Evolutionary conservation across 2,329 filamentous ascomycete genomes (phyloP).

Genomic region (Juglanconis oblonga): DNA sequence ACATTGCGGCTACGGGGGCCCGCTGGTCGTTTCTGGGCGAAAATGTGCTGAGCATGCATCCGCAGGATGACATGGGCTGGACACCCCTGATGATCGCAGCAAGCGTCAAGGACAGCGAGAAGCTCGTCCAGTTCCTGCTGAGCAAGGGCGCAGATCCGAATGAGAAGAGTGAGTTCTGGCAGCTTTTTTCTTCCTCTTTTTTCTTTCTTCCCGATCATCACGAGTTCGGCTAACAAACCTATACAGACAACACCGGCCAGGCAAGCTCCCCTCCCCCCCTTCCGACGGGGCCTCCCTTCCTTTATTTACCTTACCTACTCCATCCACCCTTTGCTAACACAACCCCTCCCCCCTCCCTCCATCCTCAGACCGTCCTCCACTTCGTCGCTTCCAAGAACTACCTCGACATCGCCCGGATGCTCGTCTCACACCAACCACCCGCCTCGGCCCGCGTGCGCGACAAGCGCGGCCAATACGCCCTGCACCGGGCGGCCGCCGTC

Average conservation of each 20-base stretch:
- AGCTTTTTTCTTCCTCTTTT: neutral
- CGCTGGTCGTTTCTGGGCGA: neutral
- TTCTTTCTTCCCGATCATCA: neutral
- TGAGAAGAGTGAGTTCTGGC: constrained; percentile 58
- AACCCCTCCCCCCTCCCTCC: constrained; percentile 3
- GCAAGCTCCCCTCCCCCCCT: constrained; percentile 30
- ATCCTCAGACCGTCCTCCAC: constrained; percentile 75
- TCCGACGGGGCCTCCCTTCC: neutral
- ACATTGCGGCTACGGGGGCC: neutral
- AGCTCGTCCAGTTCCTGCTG: constrained; percentile 65
- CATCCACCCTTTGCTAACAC: neutral
- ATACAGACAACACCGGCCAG: constrained; percentile 62
- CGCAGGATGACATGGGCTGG: constrained; percentile 74
- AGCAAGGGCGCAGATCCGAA: constrained; percentile 70
- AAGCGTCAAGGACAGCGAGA: constrained; percentile 69
- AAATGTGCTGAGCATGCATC: neutral
- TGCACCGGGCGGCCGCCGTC: constrained; percentile 88
- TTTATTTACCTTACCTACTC: no score
- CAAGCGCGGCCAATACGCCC: constrained; percentile 79
- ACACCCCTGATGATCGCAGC: constrained; percentile 81
- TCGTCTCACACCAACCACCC: constrained; percentile 67
- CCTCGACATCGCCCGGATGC: constrained; percentile 72
- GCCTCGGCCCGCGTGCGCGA: constrained; percentile 81
- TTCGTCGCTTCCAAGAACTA: constrained; percentile 90
- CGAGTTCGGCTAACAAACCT: constrained; percentile 17